Percentiles rank a stretch among this genome's conserved stretches.
Conservation (phyloP, 306 rosid genomes). For the Sphenostylis stenocarpa region DNA sequence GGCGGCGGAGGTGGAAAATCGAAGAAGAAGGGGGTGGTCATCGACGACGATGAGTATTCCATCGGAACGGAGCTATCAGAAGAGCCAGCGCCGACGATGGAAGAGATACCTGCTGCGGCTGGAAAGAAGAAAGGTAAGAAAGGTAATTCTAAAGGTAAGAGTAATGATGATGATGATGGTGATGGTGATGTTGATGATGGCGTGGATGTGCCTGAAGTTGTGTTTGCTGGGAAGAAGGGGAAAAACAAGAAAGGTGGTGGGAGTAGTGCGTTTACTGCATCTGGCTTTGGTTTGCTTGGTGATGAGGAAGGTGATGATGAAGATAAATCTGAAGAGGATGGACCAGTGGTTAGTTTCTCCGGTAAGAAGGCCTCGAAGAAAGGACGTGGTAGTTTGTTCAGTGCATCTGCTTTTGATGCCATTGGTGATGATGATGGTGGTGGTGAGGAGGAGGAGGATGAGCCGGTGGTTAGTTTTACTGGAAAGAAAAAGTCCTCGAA, state of each 20-base stretch:
- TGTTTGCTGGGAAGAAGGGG: slow-evolving; percentile 77
- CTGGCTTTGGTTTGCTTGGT: slow-evolving; percentile 70
- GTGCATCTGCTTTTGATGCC: slow-evolving; percentile 51
- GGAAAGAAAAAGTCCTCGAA: slow-evolving; percentile 73
- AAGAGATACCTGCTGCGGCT: slow-evolving; percentile 36
- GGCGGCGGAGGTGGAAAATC: slow-evolving; percentile 64
- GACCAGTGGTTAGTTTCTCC: slow-evolving; percentile 43
- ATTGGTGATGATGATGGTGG: slow-evolving; percentile 52
- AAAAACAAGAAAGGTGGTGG: slow-evolving; percentile 74
- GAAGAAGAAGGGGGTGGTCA: slow-evolving; percentile 64
- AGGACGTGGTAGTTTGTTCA: slow-evolving; percentile 53
- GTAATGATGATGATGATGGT: slow-evolving; percentile 40
- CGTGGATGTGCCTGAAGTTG: slow-evolving; percentile 54
- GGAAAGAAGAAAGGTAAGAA: slow-evolving; percentile 86
- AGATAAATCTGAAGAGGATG: slow-evolving; percentile 50
- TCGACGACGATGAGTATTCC: slow-evolving; percentile 85
- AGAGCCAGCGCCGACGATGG: slow-evolving; percentile 8
- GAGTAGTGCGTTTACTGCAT: slow-evolving; percentile 43
- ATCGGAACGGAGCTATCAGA: slow-evolving; percentile 68
- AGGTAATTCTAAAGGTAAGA: slow-evolving; percentile 51
- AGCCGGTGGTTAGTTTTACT: slow-evolving; percentile 43
- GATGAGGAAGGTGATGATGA: slow-evolving; percentile 47
- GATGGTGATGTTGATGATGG: slow-evolving; percentile 47
- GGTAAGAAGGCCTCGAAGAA: slow-evolving; percentile 69
- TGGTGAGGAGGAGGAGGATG: slow-evolving; percentile 52